phyloP scores from a whole-genome alignment of 768 basidiomycete species.

The Chalciporus chontae region DNA sequence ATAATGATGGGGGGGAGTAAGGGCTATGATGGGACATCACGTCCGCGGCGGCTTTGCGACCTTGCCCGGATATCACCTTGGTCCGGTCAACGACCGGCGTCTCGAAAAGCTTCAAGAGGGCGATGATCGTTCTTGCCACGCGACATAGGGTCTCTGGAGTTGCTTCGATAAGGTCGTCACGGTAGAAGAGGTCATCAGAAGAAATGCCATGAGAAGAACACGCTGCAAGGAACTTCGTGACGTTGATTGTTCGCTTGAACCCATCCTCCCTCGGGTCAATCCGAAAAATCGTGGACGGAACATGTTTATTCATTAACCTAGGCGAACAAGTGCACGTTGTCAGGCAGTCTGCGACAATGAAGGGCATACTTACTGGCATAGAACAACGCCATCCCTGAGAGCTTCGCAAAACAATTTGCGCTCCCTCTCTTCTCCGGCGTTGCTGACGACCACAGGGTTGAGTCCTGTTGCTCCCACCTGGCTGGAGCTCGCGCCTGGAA shows the following conservation, averaged over 20 bases:
- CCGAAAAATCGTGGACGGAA: slow-evolving; percentile 54
- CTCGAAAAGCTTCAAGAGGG: slow-evolving; percentile 63
- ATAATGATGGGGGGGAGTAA: slow-evolving; percentile 27
- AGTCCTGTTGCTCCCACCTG: slow-evolving; percentile 31
- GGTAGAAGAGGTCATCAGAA: slow-evolving; percentile 61
- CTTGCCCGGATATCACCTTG: slow-evolving; percentile 44
- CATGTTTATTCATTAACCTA: slow-evolving; percentile 79
- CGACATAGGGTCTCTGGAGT: slow-evolving; percentile 60
- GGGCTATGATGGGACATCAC: slow-evolving; percentile 35
- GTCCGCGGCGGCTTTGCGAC: slow-evolving; percentile 25
- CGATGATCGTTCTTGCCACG: slow-evolving; percentile 71
- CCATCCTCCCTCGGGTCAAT: slow-evolving; percentile 69
- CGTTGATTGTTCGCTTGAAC: slow-evolving; percentile 61
- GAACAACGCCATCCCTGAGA: slow-evolving; percentile 77
- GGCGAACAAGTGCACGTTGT: slow-evolving; percentile 2
- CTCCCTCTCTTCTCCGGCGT: slow-evolving; percentile 72
- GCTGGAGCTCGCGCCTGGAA: slow-evolving; percentile 41
- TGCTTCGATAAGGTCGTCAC: slow-evolving; percentile 63
- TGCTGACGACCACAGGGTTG: slow-evolving; percentile 37
- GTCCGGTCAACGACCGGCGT: slow-evolving; percentile 42
- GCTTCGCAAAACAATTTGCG: slow-evolving; percentile 70
- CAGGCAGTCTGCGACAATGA: slow-evolving; percentile 7
- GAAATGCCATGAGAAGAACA: slow-evolving; percentile 65
- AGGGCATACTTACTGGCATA: slow-evolving; percentile 75
- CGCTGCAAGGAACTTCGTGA: slow-evolving; percentile 74